phyloP scores from a whole-genome alignment of 805 yeast genomes.

The Kazachstania bromeliacearum region DNA sequence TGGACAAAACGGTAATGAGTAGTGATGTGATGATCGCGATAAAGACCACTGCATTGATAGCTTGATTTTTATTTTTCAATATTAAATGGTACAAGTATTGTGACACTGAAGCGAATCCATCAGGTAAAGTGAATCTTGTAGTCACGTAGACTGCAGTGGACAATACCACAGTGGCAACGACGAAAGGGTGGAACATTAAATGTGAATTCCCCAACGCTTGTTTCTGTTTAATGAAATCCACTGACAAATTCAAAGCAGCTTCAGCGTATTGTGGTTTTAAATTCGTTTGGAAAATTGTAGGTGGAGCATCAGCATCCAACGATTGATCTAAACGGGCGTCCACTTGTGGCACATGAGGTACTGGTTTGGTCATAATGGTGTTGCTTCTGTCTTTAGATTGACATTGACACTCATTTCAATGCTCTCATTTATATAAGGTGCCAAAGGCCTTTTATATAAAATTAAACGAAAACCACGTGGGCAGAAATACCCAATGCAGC shows the following conservation, averaged over 20 bases:
- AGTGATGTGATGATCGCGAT: constrained; percentile 31
- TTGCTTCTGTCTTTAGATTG: not conserved
- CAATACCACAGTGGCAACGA: constrained; percentile 23
- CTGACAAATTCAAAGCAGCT: constrained; percentile 52
- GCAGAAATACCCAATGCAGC: too few species aligned
- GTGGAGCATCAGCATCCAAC: constrained; percentile 40
- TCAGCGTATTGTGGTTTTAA: constrained; percentile 50
- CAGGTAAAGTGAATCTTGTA: constrained; percentile 16
- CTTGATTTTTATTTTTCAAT: constrained; percentile 21
- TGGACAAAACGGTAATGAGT: constrained; percentile 33
- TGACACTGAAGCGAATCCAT: constrained; percentile 11
- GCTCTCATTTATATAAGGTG: too few species aligned
- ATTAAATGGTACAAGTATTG: constrained; percentile 18
- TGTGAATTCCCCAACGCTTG: constrained; percentile 39
- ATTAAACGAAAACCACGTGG: too few species aligned
- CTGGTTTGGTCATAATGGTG: not conserved
- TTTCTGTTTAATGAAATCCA: constrained; percentile 44
- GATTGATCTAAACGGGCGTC: constrained; percentile 47
- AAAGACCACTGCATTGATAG: constrained; percentile 32
- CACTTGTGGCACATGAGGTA: constrained; percentile 33
- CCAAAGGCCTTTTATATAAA: too few species aligned
- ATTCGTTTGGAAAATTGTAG: constrained; percentile 41
- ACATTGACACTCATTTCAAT: not conserved
- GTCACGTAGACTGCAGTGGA: constrained; percentile 13
- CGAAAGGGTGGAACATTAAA: constrained; percentile 39